Base-by-base conservation (phyloP, 1,139 yeast genomes). In the Nakaseomyces delphensis region DNA sequence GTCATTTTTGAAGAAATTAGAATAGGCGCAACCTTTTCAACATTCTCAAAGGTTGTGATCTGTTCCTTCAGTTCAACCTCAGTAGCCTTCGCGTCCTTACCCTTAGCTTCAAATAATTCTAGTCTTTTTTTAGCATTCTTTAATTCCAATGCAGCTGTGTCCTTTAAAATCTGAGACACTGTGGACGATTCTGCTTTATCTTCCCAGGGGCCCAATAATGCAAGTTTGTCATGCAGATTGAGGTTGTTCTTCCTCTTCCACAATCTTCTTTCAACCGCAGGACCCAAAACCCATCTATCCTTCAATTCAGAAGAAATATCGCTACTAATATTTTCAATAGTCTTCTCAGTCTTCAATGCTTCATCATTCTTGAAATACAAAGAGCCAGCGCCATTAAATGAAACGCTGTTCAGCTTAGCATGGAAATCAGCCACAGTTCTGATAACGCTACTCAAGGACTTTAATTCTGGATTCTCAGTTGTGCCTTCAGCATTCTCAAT, bases 221-320 rank as follows among this genome's bases (percentile, higher is more conserved):
- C 49, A 37, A 41, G 43, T 19, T 46, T 45, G 46, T 67, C 63
- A 60, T 71, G 69, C 52, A 77, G 64, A 16, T 70, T 64, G 60
- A 77, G 65, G 48, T 63, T 68, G 51, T 64, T 65, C 55, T 79
- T 80, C 52, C 77, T 74, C 61, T 81, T 83, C 73, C 87, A 80
- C 60, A 80, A 84, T 13, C 77, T 72, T 50, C 82, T 73, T 64
- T 89, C 96, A 31, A 78, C 79, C 33, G 86, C 76, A n/a, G 95
- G 93, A 2, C 98, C 97, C 52, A 91, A 79, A 60, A 83, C 75
- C 93, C 94, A 89, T 67, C 95, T 76, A 49, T 75, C 74, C 40
- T 68, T 67, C 43, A 83, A 66, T 24, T 62, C 63, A 21, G 69
- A 67, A 42, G 78, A 68, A 25, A 70, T 66, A 59, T 83, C 91